Conservation (phyloP, 2,329 filamentous ascomycete genomes). For the Ascochyta viciae-villosae region DNA sequence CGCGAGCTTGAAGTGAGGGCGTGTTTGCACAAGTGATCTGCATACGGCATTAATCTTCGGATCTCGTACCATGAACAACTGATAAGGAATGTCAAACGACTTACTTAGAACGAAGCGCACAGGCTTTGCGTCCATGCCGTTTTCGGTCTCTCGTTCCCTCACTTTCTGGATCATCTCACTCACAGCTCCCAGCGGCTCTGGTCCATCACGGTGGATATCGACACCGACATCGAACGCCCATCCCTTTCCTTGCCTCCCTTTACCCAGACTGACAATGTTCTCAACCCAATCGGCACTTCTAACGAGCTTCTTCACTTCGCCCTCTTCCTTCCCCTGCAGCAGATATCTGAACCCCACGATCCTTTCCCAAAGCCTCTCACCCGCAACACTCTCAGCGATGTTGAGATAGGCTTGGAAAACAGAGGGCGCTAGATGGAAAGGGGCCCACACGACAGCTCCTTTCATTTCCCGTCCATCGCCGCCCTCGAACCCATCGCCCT, state of each 20-base stretch:
- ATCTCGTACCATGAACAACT: not conserved
- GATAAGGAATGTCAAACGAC: conserved; percentile 34
- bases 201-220: conserved; percentile 78
- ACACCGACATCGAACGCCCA: conserved; percentile 84
- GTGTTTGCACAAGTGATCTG: conserved; percentile 91
- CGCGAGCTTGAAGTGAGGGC: conserved; percentile 67
- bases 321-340: conserved; percentile 64
- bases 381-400: conserved; percentile 66
- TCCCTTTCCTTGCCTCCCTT: conserved; percentile 66
- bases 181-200: conserved; percentile 60
- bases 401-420: conserved; percentile 71
- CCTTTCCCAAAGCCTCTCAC: conserved; percentile 66
- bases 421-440: conserved; percentile 69
- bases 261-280: conserved; percentile 66
- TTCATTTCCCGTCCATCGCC: conserved; percentile 61
- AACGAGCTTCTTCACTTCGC: conserved; percentile 46
- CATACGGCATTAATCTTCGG: not conserved
- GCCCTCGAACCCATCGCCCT: conserved; percentile 63
- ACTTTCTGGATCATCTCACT: conserved; percentile 54
- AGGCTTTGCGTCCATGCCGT: conserved; percentile 61
- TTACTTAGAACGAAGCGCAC: conserved; percentile 73
- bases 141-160: conserved; percentile 53
- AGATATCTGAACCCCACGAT: conserved; percentile 84
- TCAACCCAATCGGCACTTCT: conserved; percentile 42
- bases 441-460: conserved; percentile 86